Conservation (phyloP, 116 monocot species). For the Posidonia oceanica region DNA sequence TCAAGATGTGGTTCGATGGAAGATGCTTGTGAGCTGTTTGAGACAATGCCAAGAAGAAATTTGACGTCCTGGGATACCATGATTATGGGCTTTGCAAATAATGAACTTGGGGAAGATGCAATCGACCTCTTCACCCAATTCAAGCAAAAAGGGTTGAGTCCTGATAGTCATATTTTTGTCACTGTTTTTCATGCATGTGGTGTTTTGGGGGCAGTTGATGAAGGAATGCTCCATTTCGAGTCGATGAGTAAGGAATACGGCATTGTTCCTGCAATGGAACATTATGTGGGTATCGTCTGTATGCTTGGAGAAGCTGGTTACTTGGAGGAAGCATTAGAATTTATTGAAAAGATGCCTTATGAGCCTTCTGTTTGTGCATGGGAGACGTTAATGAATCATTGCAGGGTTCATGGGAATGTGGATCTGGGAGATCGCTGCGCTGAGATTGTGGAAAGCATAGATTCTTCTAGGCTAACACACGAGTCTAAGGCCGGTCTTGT, state of each 20-base stretch:
- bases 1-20: constrained; percentile 57
- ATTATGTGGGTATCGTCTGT: constrained; percentile 52
- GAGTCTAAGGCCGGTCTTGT: constrained; percentile 54
- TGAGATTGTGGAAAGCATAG: constrained; percentile 45
- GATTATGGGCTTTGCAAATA: constrained; percentile 58
- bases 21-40: constrained; percentile 66
- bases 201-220: constrained; percentile 62
- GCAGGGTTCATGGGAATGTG: constrained; percentile 51
- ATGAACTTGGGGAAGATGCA: constrained; percentile 74
- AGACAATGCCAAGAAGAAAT: constrained; percentile 53
- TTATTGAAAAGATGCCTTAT: constrained; percentile 57
- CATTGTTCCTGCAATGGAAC: constrained; percentile 51
- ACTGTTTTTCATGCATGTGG: constrained; percentile 55
- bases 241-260: constrained; percentile 62
- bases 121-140: constrained; percentile 60
- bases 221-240: constrained; percentile 82
- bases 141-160: constrained; percentile 44
- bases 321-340: constrained; percentile 78
- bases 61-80: constrained; percentile 81
- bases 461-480: constrained; percentile 48
- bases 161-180: constrained; percentile 48
- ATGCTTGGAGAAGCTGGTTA: constrained; percentile 79
- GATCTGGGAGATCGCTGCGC: constrained; percentile 73
- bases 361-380: constrained; percentile 66
- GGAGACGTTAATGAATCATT: constrained; percentile 78